Evolutionary conservation across 1,284 basidiomycete genomes (phyloP).

Genomic region (Irpex lacteus): DNA sequence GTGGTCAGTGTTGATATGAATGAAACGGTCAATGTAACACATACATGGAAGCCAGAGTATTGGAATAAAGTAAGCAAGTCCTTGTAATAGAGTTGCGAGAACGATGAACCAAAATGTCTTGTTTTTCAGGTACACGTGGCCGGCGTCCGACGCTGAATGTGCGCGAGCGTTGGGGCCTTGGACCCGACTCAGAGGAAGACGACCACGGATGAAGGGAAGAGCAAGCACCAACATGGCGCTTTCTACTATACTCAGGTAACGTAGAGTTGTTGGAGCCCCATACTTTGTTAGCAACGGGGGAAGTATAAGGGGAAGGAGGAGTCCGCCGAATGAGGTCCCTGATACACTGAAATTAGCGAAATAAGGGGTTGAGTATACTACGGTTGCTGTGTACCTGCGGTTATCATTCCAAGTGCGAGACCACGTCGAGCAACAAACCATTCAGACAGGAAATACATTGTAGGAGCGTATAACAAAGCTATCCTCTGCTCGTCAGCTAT

Average conservation of each 20-base stretch:
- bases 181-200: slow-evolving; percentile 22
- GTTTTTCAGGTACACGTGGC: slow-evolving; percentile 16
- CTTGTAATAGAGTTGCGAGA: slow-evolving; percentile 22
- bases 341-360: not conserved
- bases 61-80: slow-evolving; percentile 23
- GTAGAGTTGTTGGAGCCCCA: slow-evolving; percentile 7
- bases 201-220: slow-evolving; percentile 15
- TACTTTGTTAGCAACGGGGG: slow-evolving; percentile 8
- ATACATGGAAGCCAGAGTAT: slow-evolving; percentile 22
- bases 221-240: not conserved
- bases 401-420: slow-evolving; percentile 39
- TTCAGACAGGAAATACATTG: slow-evolving; percentile 37
- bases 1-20: not conserved
- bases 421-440: slow-evolving; percentile 42
- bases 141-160: not conserved
- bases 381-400: slow-evolving; percentile 29
- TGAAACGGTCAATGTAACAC: not conserved
- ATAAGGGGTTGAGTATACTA: not conserved
- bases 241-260: slow-evolving; percentile 4
- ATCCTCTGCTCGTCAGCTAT: not conserved
- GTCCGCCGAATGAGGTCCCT: slow-evolving; percentile 26
- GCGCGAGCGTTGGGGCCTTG: slow-evolving; percentile 7
- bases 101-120: slow-evolving; percentile 19
- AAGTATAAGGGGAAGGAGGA: slow-evolving; percentile 12
- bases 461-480: slow-evolving; percentile 35